A percentile compares a stretch with the other conserved stretches of the same genome.
phyloP scores from a whole-genome alignment of 495 filamentous ascomycete species.

The Penicillium daleae region DNA sequence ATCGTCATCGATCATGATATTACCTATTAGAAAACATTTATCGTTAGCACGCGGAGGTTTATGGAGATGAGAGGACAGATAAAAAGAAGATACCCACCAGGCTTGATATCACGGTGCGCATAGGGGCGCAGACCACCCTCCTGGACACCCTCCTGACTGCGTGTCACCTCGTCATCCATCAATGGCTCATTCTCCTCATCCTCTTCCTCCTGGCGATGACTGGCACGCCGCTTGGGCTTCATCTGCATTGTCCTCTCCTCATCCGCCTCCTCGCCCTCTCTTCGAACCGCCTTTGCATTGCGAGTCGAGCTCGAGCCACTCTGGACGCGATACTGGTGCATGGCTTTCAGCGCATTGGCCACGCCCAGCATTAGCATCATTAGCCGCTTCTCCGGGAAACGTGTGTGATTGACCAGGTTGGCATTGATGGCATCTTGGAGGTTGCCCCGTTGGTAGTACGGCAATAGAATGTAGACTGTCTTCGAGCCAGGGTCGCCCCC shows the following conservation, averaged over 20 bases:
- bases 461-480: slow-evolving; percentile 94
- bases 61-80: neutral
- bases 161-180: slow-evolving; percentile 81
- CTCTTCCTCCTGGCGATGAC: slow-evolving; percentile 54
- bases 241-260: slow-evolving; percentile 59
- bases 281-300: slow-evolving; percentile 63
- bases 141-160: slow-evolving; percentile 68
- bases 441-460: slow-evolving; percentile 93
- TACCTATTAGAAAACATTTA: slow-evolving; percentile 57
- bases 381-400: slow-evolving; percentile 83
- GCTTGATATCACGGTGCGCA: slow-evolving; percentile 96
- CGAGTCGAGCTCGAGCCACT: slow-evolving; percentile 56
- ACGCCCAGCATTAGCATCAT: slow-evolving; percentile 93
- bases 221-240: slow-evolving; percentile 53
- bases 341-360: slow-evolving; percentile 80
- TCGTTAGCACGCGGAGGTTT: slow-evolving; percentile 3
- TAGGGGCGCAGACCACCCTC: slow-evolving; percentile 79
- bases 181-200: slow-evolving; percentile 79
- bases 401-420: slow-evolving; percentile 95
- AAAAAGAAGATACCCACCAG: slow-evolving; percentile 58
- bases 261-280: slow-evolving; percentile 63
- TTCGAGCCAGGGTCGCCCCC: slow-evolving; percentile 68
- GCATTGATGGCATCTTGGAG: slow-evolving; percentile 98
- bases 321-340: slow-evolving; percentile 84
- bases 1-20: slow-evolving; percentile 94